These are phyloP conservation scores for Pyracantha coccinea DNA, from an alignment of 331 rosid species.

Conservation along the genomic window DNA sequence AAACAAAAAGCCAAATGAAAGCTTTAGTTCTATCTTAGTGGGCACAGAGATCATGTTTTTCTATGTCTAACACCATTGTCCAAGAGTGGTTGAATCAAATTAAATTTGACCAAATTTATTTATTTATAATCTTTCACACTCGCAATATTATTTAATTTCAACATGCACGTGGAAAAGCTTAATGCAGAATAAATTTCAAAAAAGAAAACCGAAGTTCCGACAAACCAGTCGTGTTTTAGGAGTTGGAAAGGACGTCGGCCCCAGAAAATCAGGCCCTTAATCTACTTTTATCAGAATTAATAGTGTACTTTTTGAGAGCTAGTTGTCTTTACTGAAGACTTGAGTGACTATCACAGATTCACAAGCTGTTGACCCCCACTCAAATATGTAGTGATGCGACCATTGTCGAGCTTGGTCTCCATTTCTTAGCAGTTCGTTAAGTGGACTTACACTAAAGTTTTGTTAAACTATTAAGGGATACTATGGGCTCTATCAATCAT, in stretches of 20 bases:
- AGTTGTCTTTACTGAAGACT: constrained; percentile 30
- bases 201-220: background rate
- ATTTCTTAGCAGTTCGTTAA: constrained; percentile 1
- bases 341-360: constrained; percentile 9
- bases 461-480: background rate
- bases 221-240: constrained; percentile 16
- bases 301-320: background rate
- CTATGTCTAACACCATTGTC: constrained; percentile 29
- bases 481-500: constrained; percentile 7
- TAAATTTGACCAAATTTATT: background rate
- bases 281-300: constrained; percentile 6
- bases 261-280: constrained; percentile 28
- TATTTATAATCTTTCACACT: background rate
- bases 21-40: constrained; percentile 11
- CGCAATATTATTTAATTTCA: background rate
- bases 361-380: constrained; percentile 20
- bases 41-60: constrained; percentile 27
- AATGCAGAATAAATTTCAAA: background rate
- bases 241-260: constrained; percentile 19
- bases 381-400: background rate
- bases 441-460: constrained; percentile 1
- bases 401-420: constrained; percentile 17
- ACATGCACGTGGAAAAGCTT: constrained; percentile 24
- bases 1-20: background rate
- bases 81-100: constrained; percentile 6